A percentile compares a stretch with the other conserved stretches of the same genome.
These are phyloP conservation scores for Pestalotiopsis fici DNA, from an alignment of 2,329 filamentous ascomycete species.

Conservation along the genomic window DNA sequence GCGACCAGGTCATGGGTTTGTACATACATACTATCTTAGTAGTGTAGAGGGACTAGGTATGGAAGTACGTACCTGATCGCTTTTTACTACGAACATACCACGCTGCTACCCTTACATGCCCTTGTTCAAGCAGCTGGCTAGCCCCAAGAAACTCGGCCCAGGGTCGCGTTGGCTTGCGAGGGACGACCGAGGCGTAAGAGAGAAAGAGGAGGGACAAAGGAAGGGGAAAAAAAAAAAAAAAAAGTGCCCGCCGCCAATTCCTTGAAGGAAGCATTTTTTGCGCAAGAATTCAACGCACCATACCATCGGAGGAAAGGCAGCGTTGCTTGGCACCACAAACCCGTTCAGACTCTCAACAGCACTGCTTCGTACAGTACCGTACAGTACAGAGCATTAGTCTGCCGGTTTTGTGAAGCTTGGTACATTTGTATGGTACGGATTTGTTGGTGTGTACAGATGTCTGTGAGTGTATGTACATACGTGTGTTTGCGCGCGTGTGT, in stretches of 20 bases:
- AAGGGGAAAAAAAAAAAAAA: constrained; percentile 33
- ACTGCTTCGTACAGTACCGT: background rate
- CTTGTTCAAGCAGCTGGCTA: background rate
- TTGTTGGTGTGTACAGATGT: background rate
- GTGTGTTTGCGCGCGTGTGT: background rate
- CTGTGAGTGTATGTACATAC: background rate
- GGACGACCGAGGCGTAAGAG: background rate
- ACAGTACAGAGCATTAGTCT: background rate
- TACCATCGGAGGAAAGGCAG: background rate
- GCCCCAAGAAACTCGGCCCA: constrained; percentile 34
- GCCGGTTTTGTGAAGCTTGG: too few relatives aligned
- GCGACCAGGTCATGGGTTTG: background rate
- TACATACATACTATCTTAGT: background rate
- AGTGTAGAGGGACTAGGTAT: background rate
- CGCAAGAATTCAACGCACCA: background rate
- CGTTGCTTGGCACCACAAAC: background rate
- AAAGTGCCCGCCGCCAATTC: constrained; percentile 16
- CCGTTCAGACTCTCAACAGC: background rate
- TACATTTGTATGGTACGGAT: background rate
- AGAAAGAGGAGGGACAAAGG: too few relatives aligned
- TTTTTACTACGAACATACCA: background rate
- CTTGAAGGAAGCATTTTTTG: background rate
- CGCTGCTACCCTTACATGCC: background rate
- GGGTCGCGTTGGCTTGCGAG: constrained; percentile 27
- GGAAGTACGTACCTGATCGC: background rate